Percentiles rank a stretch among this genome's conserved stretches.
phyloP scores from a whole-genome alignment of 495 filamentous ascomycete species.

The Astrothelium subdiscretum region DNA sequence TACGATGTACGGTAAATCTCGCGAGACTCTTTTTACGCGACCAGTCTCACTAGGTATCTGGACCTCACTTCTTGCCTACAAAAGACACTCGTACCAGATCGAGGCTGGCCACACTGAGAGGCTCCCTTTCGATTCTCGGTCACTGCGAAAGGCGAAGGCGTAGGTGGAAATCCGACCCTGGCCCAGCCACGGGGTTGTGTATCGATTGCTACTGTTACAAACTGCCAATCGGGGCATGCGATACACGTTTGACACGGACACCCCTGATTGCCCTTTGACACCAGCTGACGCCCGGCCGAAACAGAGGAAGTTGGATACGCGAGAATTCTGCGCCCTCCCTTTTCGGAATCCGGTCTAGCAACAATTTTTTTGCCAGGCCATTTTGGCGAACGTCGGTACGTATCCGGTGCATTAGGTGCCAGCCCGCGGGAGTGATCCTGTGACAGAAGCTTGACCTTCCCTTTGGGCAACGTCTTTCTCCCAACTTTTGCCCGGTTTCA shows the following conservation, averaged over 20 bases:
- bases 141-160: background rate
- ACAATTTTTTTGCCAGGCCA: background rate
- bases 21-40: background rate
- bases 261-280: slow-evolving; percentile 1
- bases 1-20: background rate
- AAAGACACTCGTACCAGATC: background rate
- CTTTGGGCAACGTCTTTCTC: background rate
- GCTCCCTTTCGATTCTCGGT: background rate
- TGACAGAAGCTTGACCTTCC: background rate
- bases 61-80: background rate
- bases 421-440: background rate
- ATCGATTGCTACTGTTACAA: background rate
- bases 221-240: background rate
- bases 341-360: background rate
- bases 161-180: background rate
- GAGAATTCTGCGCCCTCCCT: background rate
- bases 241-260: background rate
- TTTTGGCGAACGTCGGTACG: background rate
- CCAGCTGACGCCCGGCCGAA: slow-evolving; percentile 1
- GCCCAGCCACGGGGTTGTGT: background rate
- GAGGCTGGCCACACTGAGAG: background rate
- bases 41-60: background rate
- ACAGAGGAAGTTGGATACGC: background rate
- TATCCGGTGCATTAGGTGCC: background rate
- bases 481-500: background rate